Evolutionary conservation across 2,329 filamentous ascomycete species (phyloP).

Genomic region (Westerdykella aurantiaca): DNA sequence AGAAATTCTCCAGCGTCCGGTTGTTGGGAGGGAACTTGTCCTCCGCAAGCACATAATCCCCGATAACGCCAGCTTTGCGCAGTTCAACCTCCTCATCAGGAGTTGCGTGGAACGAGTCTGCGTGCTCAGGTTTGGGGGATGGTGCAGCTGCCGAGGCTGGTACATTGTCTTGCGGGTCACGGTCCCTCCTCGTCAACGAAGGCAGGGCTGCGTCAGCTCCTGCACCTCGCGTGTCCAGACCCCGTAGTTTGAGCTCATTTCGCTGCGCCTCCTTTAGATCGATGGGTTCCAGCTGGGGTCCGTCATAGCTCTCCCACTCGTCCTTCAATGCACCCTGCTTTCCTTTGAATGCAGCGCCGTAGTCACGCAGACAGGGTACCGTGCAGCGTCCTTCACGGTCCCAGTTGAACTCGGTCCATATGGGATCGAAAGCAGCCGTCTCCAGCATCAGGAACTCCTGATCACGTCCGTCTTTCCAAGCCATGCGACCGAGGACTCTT

Average conservation of each 20-base stretch:
- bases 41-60: slow-evolving; percentile 44
- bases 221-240: slow-evolving; percentile 3
- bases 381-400: slow-evolving; percentile 49
- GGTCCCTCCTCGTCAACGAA: slow-evolving; percentile 11
- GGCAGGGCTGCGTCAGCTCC: slow-evolving; percentile 6
- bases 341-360: slow-evolving; percentile 49
- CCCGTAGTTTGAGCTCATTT: slow-evolving; percentile 22
- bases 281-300: slow-evolving; percentile 37
- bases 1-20: slow-evolving; percentile 52
- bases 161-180: slow-evolving; percentile 22
- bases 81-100: slow-evolving; percentile 38
- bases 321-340: slow-evolving; percentile 42
- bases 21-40: slow-evolving; percentile 53
- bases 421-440: slow-evolving; percentile 52
- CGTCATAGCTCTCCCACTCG: slow-evolving; percentile 51
- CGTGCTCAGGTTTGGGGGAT: slow-evolving; percentile 21
- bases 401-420: slow-evolving; percentile 55
- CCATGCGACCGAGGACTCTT: slow-evolving; percentile 51
- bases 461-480: slow-evolving; percentile 51
- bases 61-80: slow-evolving; percentile 37
- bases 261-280: slow-evolving; percentile 22
- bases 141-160: slow-evolving; percentile 25
- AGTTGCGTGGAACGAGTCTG: slow-evolving; percentile 38
- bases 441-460: slow-evolving; percentile 54
- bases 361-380: slow-evolving; percentile 51